Evolutionary conservation across 352 stramenopile species (phyloP).

Genomic region (Elongisporangium undulatum): DNA sequence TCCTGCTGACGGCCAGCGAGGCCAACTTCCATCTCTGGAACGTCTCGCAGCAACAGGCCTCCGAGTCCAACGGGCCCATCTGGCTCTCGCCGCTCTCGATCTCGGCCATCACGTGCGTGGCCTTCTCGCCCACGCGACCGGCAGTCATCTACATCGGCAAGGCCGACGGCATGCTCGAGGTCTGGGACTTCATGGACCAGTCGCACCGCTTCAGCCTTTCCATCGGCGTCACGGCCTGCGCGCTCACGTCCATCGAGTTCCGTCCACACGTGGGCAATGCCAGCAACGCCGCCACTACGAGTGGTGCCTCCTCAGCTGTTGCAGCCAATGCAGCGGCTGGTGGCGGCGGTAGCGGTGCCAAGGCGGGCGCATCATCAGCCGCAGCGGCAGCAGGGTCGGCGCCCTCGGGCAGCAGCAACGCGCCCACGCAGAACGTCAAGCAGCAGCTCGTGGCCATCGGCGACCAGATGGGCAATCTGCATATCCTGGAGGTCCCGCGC

Average conservation of each 20-base stretch:
- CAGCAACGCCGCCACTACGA: slow-evolving; percentile 6
- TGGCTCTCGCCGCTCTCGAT: slow-evolving; percentile 84
- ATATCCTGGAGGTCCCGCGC: slow-evolving; percentile 91
- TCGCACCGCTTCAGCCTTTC: slow-evolving; percentile 81
- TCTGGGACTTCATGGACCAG: slow-evolving; percentile 94
- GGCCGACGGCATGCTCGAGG: slow-evolving; percentile 86
- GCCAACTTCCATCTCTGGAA: slow-evolving; percentile 93
- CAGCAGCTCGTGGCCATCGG: slow-evolving; percentile 90
- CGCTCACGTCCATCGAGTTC: slow-evolving; percentile 87
- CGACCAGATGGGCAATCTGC: slow-evolving; percentile 89
- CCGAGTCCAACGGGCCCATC: slow-evolving; percentile 61
- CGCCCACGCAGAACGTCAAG: slow-evolving; percentile 42
- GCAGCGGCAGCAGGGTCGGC: slow-evolving; percentile 1
- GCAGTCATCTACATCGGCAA: slow-evolving; percentile 88
- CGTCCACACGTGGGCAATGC: slow-evolving; percentile 24
- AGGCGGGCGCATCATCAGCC: slow-evolving; percentile 14
- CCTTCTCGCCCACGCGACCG: slow-evolving; percentile 87
- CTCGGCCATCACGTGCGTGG: slow-evolving; percentile 74
- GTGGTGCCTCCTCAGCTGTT: no score
- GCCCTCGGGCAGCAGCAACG: slow-evolving; percentile 5
- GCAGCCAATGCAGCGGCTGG: slow-evolving; percentile 5
- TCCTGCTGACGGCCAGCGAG: slow-evolving; percentile 87
- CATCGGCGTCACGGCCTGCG: slow-evolving; percentile 78
- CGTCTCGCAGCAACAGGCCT: slow-evolving; percentile 39
- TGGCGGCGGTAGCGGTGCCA: slow-evolving; percentile 7